Base-by-base conservation (phyloP, 1,139 yeast species). In the Yamadazyma trypodendri region DNA sequence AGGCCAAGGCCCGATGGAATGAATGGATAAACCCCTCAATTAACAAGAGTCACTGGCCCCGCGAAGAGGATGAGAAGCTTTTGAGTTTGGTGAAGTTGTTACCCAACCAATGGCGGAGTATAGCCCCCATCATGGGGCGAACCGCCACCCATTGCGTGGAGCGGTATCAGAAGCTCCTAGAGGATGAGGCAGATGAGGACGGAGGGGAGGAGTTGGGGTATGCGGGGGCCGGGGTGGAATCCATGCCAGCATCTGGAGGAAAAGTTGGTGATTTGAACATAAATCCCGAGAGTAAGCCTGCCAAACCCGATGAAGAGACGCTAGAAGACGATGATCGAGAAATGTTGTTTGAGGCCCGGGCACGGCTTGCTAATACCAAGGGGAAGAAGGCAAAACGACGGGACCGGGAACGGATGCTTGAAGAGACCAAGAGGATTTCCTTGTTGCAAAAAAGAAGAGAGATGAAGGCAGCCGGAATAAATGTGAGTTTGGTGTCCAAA, bases 51-150 rank as follows among this genome's bases (percentile, higher is more conserved):
- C 81, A 73, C 30, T 92, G 97, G 95, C 64, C 84, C 0, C 65
- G 74, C 22, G 83, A 80, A 23, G 96, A 90, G 41, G 98, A 92
- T 56, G 82, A 78, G 37, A 75, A 77, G 55, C 66, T 92, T 35
- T 59, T 90, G 40, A 73, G 75, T 33, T 54, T 88, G 45, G 90
- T 86, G 0, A 77, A 77, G 49, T 58, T 81, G 23, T 66, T 90
- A 53, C 97, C 97, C 2, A 89, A 90, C 43, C 97, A 90, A 61
- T 92, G 98, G 98, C 73, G 95, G 34, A 81, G 94, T 2, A 85
- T 92, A 22, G 85, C 95, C 1, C 80, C 87, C 5, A 60, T 82
- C 9, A 68, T 90, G 58, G 94, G 92, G 0, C 67, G 97, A 39
- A 86, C 97, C 0, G 92, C 96, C 0, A 81, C 88, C 11, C 87